Percentiles rank a stretch among this genome's conserved stretches.
phyloP scores from a whole-genome alignment of 371 early-diverging fungal species.

The Blakeslea trispora region DNA sequence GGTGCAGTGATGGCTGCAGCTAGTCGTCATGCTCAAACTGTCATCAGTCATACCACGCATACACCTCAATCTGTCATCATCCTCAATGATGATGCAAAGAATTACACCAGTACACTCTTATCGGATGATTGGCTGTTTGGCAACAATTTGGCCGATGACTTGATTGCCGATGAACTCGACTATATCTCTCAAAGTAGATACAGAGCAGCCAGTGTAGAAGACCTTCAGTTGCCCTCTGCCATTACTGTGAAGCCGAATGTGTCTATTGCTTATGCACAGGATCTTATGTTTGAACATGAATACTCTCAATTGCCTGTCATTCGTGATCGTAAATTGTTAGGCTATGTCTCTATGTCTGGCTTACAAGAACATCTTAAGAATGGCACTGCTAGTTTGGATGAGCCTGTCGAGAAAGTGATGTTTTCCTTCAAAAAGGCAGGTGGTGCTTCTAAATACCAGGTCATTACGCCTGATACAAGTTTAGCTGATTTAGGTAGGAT shows the following conservation, averaged over 20 bases:
- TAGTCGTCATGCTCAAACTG: conserved; percentile 42
- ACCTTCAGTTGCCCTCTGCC: conserved; percentile 83
- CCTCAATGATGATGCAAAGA: conserved; percentile 71
- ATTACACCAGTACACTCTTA: conserved; percentile 69
- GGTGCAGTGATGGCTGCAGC: conserved; percentile 77
- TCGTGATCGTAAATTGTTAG: conserved; percentile 71
- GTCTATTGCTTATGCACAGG: conserved; percentile 65
- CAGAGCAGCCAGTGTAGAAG: conserved; percentile 83
- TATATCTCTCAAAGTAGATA: conserved; percentile 68
- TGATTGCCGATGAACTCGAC: conserved; percentile 59
- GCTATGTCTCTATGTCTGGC: conserved; percentile 73
- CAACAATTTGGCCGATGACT: conserved; percentile 71
- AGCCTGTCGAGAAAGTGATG: conserved; percentile 66
- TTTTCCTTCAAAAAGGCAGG: conserved; percentile 52
- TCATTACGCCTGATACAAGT: conserved; percentile 82
- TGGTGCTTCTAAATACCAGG: conserved; percentile 51
- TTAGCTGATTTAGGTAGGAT: conserved; percentile 76
- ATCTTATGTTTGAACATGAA: conserved; percentile 79
- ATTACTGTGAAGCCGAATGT: conserved; percentile 67
- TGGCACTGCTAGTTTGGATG: conserved; percentile 43
- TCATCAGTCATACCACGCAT: conserved; percentile 32
- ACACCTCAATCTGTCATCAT: conserved; percentile 52
- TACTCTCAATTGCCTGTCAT: conserved; percentile 89
- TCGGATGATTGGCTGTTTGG: conserved; percentile 79
- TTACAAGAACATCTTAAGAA: conserved; percentile 64